Evolutionary conservation across 257 asterid species (phyloP).

Genomic region (Gynochthodes officinalis): DNA sequence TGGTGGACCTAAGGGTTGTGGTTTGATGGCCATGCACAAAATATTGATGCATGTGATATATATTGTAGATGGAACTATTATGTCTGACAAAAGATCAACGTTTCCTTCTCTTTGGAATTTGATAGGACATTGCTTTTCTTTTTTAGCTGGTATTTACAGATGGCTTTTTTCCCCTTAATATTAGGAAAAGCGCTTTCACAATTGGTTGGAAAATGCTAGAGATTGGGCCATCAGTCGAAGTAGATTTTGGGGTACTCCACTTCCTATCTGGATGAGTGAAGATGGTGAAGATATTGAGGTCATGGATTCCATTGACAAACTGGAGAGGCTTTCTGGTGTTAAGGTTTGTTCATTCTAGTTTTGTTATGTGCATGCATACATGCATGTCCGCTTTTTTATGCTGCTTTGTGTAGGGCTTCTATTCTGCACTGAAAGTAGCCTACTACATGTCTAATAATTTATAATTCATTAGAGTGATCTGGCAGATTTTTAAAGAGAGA

Average conservation of each 20-base stretch:
- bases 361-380: not conserved
- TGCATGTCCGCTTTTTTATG: too few relatives aligned
- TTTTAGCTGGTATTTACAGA: not conserved
- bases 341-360: slow-evolving; percentile 28
- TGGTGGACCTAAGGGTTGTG: not conserved
- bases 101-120: not conserved
- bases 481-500: not conserved
- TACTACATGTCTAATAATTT: not conserved
- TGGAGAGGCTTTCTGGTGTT: slow-evolving; percentile 82
- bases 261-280: slow-evolving; percentile 92
- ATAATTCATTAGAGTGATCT: not conserved
- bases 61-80: not conserved
- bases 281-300: slow-evolving; percentile 81
- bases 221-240: slow-evolving; percentile 99
- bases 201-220: slow-evolving; percentile 97
- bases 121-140: not conserved
- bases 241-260: slow-evolving; percentile 99
- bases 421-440: too few relatives aligned
- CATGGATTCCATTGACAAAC: slow-evolving; percentile 79
- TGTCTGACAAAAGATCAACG: not conserved
- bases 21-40: not conserved
- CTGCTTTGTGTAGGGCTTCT: too few relatives aligned
- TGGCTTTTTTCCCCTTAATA: slow-evolving; percentile 3
- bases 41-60: too few relatives aligned
- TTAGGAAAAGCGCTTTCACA: slow-evolving; percentile 94